Base-by-base conservation (phyloP, 768 basidiomycete species). In the Calocera viscosa region DNA sequence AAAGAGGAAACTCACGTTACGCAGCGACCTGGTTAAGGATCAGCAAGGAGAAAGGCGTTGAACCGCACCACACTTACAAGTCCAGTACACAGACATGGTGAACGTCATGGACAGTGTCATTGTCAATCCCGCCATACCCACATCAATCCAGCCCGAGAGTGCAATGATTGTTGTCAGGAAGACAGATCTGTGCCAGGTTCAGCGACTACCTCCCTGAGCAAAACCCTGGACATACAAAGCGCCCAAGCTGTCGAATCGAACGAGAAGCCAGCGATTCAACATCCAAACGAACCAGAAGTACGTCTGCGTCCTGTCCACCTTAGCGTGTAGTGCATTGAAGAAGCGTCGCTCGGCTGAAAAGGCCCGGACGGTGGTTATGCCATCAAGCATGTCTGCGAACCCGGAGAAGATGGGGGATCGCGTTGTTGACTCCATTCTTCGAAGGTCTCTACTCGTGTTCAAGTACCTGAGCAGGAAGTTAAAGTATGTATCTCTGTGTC, bases 361-460 rank as follows among this genome's bases (percentile, higher is more conserved):
- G 0, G 94, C 94, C 67, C 94, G 83, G 43, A 95, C 89, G 3
- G 92, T 93, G n/a, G 93, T 89, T 49, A 94, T 90, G 26, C 92
- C 92, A 64, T 93, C 89, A 22, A 95, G 75, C 11, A 94, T 76
- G 72, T 92, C 91, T 14, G 84, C 84, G 69, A 91, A 93, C 66
- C 87, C 88, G 7, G 88, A 87, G 76, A 88, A 91, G 68, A 91
- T 91, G 0, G 91, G 89, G 0, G 88, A 90, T 14, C 90, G 81
- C 0, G 88, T 84, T 71, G 91, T 94, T 0, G 91, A 90, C 74
- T 95, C 94, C 86, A 96, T 91, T 22, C 94, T 82, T 67, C 91
- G 83, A 22, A 95, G 77, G 72, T 94, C 91, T 49, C 92, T 83
- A 0, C 90, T 89, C 0, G 89, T 90, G 71, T 85, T 86, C 32